Evolutionary conservation across 2,329 filamentous ascomycete genomes (phyloP).

Genomic region (Grosmannia penicillata): DNA sequence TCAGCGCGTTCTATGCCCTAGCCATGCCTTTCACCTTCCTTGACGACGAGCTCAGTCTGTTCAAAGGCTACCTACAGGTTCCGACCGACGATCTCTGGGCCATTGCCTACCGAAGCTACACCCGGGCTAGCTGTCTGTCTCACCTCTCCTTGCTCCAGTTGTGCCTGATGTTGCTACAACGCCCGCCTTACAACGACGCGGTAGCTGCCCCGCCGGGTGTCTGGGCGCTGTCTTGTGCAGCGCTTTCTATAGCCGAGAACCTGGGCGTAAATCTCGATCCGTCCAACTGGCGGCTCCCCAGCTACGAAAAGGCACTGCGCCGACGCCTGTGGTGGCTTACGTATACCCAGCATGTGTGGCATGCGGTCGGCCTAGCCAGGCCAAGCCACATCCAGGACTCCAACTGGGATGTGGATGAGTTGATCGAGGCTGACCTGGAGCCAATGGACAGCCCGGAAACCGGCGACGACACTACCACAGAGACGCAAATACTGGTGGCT

Average conservation of each 20-base stretch:
- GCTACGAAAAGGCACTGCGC: conserved; percentile 11
- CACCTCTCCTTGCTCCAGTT: conserved; percentile 13
- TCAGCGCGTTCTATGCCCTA: conserved; percentile 13
- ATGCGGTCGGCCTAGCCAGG: conserved; percentile 10
- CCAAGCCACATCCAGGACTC: conserved; percentile 11
- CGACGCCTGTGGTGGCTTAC: conserved; percentile 15
- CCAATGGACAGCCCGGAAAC: conserved; percentile 1
- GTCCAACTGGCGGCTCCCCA: conserved; percentile 11
- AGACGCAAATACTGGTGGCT: conserved; percentile 11
- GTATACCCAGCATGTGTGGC: conserved; percentile 12
- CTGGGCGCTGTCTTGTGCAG: conserved; percentile 13
- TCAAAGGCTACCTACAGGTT: conserved; percentile 12
- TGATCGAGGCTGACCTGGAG: conserved; percentile 11
- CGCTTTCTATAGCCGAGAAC: conserved; percentile 13
- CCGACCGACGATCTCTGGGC: conserved; percentile 15
- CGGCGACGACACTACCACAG: conserved; percentile 1
- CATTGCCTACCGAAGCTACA: conserved; percentile 12
- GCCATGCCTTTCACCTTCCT: conserved; percentile 14
- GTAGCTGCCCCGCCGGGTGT: conserved; percentile 11
- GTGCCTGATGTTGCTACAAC: conserved; percentile 12
- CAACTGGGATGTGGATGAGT: conserved; percentile 12
- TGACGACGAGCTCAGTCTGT: conserved; percentile 14
- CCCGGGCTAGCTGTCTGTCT: conserved; percentile 10
- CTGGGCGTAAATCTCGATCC: conserved; percentile 13
- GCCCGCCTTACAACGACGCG: conserved; percentile 12